A percentile compares a stretch with the other conserved stretches of the same genome.
Conservation (phyloP, 2,329 filamentous ascomycete genomes). For the Hypomyces perniciosus region DNA sequence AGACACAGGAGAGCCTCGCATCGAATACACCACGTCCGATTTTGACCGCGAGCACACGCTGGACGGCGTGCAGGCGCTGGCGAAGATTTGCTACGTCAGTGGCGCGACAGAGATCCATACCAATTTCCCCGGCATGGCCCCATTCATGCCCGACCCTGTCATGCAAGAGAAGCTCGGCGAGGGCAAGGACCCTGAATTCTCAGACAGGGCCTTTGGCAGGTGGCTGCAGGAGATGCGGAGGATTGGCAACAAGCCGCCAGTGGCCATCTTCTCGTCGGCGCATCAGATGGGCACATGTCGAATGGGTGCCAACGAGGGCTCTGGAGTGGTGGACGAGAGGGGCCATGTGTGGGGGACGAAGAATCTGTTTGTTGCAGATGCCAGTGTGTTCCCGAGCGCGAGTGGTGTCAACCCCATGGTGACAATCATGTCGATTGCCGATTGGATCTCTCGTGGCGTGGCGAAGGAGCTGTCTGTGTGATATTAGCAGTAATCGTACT, state of each 20-base stretch:
- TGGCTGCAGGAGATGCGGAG: conserved; percentile 52
- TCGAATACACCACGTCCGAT: conserved; percentile 65
- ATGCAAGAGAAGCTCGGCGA: conserved; percentile 15
- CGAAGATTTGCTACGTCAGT: conserved; percentile 70
- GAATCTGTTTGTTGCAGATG: conserved; percentile 64
- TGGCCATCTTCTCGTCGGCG: conserved; percentile 57
- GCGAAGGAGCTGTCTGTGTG: conserved; percentile 34
- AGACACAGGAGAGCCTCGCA: conserved; percentile 53
- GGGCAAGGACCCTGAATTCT: conserved; percentile 39
- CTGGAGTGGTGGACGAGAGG: conserved; percentile 52
- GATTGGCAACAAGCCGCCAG: conserved; percentile 45
- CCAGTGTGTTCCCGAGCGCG: conserved; percentile 69
- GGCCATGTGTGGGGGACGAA: conserved; percentile 61
- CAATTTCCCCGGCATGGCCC: conserved; percentile 53
- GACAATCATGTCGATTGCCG: conserved; percentile 64
- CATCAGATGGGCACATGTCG: conserved; percentile 77
- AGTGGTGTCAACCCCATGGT: conserved; percentile 81
- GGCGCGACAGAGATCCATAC: conserved; percentile 77
- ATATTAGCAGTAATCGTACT: not conserved
- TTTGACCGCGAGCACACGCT: conserved; percentile 68
- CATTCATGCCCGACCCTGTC: conserved; percentile 46
- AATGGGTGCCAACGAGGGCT: conserved; percentile 53
- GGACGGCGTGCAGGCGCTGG: conserved; percentile 63
- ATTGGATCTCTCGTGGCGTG: conserved; percentile 57
- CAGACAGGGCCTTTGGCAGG: conserved; percentile 52